phyloP scores from a whole-genome alignment of 305 asterid genomes.

The Fraxinus ornus region DNA sequence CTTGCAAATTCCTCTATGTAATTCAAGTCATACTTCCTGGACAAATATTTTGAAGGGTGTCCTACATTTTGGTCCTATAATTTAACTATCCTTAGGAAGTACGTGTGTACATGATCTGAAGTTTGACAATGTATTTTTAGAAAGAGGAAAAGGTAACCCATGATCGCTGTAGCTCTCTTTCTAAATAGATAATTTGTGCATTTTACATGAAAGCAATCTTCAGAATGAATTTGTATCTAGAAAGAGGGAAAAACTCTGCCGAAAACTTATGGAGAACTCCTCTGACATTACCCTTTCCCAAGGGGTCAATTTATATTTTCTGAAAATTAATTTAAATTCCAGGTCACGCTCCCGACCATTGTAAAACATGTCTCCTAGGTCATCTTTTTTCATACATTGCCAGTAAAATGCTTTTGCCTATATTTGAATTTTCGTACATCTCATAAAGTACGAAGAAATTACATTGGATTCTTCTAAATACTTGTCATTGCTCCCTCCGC shows the following conservation, averaged over 20 bases:
- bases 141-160: neutral
- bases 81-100: neutral
- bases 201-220: neutral
- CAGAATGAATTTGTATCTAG: neutral
- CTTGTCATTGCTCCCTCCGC: slow-evolving; percentile 14
- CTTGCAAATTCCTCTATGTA: slow-evolving; percentile 9
- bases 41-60: neutral
- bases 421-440: neutral
- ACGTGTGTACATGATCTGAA: neutral
- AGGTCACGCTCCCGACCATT: neutral
- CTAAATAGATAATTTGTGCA: neutral
- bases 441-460: neutral
- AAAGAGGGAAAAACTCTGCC: neutral
- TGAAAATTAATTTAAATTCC: neutral
- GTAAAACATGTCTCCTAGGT: neutral
- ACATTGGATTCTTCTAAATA: slow-evolving; percentile 8
- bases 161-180: neutral
- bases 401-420: neutral
- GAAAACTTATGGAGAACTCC: neutral
- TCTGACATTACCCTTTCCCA: slow-evolving; percentile 1
- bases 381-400: neutral
- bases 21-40: neutral
- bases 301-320: slow-evolving; percentile 7
- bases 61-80: neutral
- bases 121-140: neutral